These are phyloP conservation scores for Vaccinium corymbosum DNA, from an alignment of 148 eudicot genomes.

Conservation along the genomic window DNA sequence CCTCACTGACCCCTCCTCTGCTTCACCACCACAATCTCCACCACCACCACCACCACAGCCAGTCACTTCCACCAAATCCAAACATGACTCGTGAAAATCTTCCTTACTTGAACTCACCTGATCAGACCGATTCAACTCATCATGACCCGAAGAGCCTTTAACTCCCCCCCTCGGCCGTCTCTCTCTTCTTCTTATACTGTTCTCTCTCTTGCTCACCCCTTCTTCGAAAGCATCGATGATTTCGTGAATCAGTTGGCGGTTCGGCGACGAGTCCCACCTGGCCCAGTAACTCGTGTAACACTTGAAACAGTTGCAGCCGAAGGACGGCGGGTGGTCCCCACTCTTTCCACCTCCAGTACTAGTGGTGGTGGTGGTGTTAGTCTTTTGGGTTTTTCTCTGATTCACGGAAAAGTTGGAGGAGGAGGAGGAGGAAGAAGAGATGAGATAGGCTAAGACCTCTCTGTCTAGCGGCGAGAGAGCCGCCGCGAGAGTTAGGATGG, in stretches of 20 bases:
- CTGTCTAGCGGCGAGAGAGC: slow-evolving; percentile 57
- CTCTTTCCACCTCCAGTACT: neutral
- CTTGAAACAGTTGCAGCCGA: slow-evolving; percentile 59
- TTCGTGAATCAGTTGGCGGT: slow-evolving; percentile 74
- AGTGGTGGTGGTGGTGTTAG: neutral
- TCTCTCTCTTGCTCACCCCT: slow-evolving; percentile 16
- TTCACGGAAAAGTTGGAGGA: slow-evolving; percentile 28
- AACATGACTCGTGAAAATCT: slow-evolving; percentile 18
- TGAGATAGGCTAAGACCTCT: slow-evolving; percentile 65
- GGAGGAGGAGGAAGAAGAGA: slow-evolving; percentile 37
- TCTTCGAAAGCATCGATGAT: slow-evolving; percentile 81
- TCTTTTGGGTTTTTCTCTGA: slow-evolving; percentile 10
- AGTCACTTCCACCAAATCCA: slow-evolving; percentile 5
- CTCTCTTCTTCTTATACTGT: slow-evolving; percentile 23
- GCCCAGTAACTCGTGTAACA: slow-evolving; percentile 78
- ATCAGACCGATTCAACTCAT: slow-evolving; percentile 20
- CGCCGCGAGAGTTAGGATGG: slow-evolving; percentile 55
- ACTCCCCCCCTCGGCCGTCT: slow-evolving; percentile 22
- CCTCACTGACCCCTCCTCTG: slow-evolving; percentile 30
- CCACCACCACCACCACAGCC: neutral
- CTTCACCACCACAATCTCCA: neutral
- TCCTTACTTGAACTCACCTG: slow-evolving; percentile 14
- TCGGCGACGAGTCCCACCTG: slow-evolving; percentile 79
- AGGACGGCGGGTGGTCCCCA: slow-evolving; percentile 46
- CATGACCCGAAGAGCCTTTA: slow-evolving; percentile 5